These are phyloP conservation scores for Phytophthora cactorum DNA, from an alignment of 352 stramenopile species.

Conservation along the genomic window DNA sequence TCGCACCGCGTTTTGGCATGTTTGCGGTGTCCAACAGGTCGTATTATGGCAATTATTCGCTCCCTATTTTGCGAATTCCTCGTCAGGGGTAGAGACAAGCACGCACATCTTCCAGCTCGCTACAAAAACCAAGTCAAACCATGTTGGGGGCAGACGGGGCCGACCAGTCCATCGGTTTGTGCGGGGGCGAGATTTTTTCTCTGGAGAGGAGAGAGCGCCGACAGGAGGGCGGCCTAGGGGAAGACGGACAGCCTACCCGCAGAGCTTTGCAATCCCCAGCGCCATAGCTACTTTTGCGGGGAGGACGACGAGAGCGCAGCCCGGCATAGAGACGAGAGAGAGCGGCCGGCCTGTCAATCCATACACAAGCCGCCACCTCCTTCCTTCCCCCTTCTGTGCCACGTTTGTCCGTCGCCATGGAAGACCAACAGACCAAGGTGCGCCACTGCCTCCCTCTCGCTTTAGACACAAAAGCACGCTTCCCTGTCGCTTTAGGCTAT, in stretches of 20 bases:
- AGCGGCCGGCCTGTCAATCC: constrained; percentile 1
- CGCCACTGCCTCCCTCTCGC: constrained; percentile 2
- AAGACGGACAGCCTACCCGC: constrained; percentile 15
- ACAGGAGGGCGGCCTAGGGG: constrained; percentile 27
- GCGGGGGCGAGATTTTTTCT: constrained; percentile 30
- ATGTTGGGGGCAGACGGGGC: constrained; percentile 16
- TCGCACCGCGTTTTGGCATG: constrained; percentile 16
- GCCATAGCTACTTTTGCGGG: constrained; percentile 50
- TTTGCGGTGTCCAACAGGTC: background rate
- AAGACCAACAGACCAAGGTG: constrained; percentile 59
- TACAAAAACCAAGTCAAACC: constrained; percentile 38
- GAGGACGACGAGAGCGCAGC: constrained; percentile 26
- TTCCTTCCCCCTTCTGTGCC: constrained; percentile 5
- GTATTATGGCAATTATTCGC: background rate
- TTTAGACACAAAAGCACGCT: constrained; percentile 1
- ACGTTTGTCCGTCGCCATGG: constrained; percentile 29
- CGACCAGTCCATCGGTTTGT: constrained; percentile 34
- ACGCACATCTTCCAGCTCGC: constrained; percentile 12
- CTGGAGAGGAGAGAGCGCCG: constrained; percentile 27
- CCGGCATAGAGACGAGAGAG: constrained; percentile 15
- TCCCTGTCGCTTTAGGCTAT: background rate
- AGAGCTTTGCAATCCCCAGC: constrained; percentile 17
- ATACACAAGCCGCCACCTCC: background rate
- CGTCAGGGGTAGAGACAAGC: constrained; percentile 20
- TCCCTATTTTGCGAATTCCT: constrained; percentile 27